Base-by-base conservation (phyloP, 805 yeast genomes). In the Scheffersomyces lignosus region DNA sequence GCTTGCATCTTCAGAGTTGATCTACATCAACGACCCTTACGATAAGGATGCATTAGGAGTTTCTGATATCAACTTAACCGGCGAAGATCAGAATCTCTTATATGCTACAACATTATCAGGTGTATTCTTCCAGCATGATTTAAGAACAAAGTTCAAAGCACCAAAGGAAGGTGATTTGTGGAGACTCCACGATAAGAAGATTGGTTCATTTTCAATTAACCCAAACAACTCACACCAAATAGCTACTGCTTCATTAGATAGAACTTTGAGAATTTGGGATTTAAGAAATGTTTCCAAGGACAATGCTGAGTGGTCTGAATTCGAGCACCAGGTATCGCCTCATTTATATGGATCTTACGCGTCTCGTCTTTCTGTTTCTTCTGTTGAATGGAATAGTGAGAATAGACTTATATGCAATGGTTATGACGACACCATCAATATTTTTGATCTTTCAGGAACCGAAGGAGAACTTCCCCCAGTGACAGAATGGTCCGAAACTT, bases 191-290 rank as follows among this genome's bases (percentile, higher is more conserved):
- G 95, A 87, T 52, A 90, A 91, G 55, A 93, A 93, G 56, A 90
- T 93, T 38, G 98, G 98, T 0, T 88, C 95, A 1, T 87, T 93
- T 59, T 55, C 83, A 1, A 75, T 87, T 13, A 88, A 88, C 50
- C 98, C 98, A 1, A 58, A 65, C 13, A 67, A 72, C 23, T 62
- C 74, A 1, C 58, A 80, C 47, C 85, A 85, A 44, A 71, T 89
- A 1, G 95, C 91, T 0, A 83, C 97, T 0, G 96, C 90, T 0
- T 89, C 97, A 0, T 70, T 93, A 31, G 99, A 91, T 58, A 66
- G 98, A 49, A 77, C 93, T 0, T 55, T 93, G 60, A 78, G 85
- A 43, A 58, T 91, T 1, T 91, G 96, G 96, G 99, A 91, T 59
- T 60, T 89, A 15, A 71, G 99, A 40, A 74, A 72, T 31, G 49